phyloP scores from a whole-genome alignment of 2,329 filamentous ascomycete species.

The Monosporascus ibericus region DNA sequence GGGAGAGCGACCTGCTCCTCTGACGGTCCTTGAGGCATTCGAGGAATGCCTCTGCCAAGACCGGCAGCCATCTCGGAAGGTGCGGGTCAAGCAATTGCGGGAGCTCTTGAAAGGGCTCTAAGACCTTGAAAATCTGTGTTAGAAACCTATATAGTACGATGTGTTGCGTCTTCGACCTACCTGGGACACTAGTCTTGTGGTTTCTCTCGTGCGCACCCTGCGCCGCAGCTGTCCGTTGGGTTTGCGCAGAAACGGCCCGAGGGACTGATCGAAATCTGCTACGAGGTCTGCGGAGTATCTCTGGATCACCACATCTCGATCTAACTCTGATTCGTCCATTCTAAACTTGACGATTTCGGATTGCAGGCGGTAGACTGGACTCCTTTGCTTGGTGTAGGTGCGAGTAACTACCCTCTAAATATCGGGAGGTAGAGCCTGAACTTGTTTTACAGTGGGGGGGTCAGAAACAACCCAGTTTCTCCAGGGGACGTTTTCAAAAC shows the following conservation, averaged over 20 bases:
- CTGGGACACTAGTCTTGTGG: constrained; percentile 38
- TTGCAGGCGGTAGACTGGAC: neutral
- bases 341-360: neutral
- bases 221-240: constrained; percentile 42
- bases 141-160: constrained; percentile 11
- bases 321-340: constrained; percentile 57
- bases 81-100: constrained; percentile 88
- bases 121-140: constrained; percentile 34
- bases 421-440: no score
- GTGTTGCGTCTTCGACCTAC: constrained; percentile 26
- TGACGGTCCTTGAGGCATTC: constrained; percentile 50
- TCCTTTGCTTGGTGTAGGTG: neutral
- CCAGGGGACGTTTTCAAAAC: no score
- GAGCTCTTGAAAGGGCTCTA: constrained; percentile 92
- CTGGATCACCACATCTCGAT: constrained; percentile 57
- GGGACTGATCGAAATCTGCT: constrained; percentile 48
- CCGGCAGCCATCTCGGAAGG: constrained; percentile 67
- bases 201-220: constrained; percentile 45
- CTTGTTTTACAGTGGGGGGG: no score
- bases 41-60: constrained; percentile 70
- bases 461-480: no score
- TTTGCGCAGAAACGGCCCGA: constrained; percentile 48
- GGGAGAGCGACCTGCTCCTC: constrained; percentile 32
- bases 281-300: constrained; percentile 54
- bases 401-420: no score